Conservation (phyloP, 352 stramenopile species). For the Phytophthora colocasiae region DNA sequence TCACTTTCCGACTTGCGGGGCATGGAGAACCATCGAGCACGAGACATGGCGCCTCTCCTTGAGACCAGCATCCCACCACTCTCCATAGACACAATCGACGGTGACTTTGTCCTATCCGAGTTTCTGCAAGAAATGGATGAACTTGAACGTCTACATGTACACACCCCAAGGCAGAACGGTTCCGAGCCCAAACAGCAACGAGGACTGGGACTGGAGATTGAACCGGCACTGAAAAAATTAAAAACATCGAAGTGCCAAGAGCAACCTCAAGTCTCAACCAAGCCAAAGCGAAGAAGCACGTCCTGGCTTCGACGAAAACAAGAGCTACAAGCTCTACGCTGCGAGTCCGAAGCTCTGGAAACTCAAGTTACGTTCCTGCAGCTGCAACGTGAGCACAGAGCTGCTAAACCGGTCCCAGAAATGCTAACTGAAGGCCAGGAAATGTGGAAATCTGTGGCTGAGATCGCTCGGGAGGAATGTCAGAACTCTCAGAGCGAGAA, state of each 20-base stretch:
- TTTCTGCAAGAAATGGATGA: slow-evolving; percentile 36
- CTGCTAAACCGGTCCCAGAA: not conserved
- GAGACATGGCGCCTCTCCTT: slow-evolving; percentile 10
- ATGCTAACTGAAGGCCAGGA: slow-evolving; percentile 5
- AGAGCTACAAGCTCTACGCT: slow-evolving; percentile 23
- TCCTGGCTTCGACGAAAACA: slow-evolving; percentile 43
- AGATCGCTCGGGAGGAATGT: slow-evolving; percentile 5
- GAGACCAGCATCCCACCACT: not conserved
- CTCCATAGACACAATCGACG: slow-evolving; percentile 17
- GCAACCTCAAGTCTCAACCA: not conserved
- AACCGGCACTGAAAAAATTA: slow-evolving; percentile 12
- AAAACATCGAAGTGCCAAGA: not conserved
- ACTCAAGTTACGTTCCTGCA: slow-evolving; percentile 12
- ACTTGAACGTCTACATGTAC: slow-evolving; percentile 20
- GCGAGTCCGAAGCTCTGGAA: slow-evolving; percentile 18
- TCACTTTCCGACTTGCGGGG: slow-evolving; percentile 33
- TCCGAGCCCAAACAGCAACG: slow-evolving; percentile 3
- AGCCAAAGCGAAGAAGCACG: slow-evolving; percentile 20
- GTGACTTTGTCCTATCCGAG: slow-evolving; percentile 17
- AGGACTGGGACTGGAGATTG: not conserved
- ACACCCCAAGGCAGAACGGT: not conserved
- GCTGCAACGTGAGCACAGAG: slow-evolving; percentile 1
- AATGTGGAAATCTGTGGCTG: slow-evolving; percentile 23
- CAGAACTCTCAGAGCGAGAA: slow-evolving; percentile 18
- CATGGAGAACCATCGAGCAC: slow-evolving; percentile 1